phyloP scores from a whole-genome alignment of 1,139 yeast species.

The Barnettozyma hawaiiensis region DNA sequence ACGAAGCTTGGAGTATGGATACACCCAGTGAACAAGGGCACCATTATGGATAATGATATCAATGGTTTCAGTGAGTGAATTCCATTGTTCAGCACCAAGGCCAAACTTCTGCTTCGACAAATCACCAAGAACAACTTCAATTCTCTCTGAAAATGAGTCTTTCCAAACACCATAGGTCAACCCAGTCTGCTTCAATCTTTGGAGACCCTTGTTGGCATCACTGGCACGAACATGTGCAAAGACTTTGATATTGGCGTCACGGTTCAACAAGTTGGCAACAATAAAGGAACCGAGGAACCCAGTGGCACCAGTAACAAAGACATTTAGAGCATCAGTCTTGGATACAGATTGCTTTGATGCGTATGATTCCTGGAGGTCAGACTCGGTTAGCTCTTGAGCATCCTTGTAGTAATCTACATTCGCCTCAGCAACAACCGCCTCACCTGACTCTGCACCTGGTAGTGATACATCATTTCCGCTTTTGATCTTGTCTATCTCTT shows the following conservation, averaged over 20 bases:
- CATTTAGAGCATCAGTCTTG: constrained; percentile 42
- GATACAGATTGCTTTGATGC: constrained; percentile 33
- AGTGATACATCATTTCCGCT: constrained; percentile 27
- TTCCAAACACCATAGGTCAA: constrained; percentile 85
- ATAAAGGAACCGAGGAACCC: constrained; percentile 95
- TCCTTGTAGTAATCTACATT: constrained; percentile 64
- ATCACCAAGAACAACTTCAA: constrained; percentile 80
- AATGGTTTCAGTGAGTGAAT: constrained; percentile 45
- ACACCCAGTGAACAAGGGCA: constrained; percentile 98
- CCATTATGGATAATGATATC: constrained; percentile 94
- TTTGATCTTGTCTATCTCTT: constrained; percentile 55
- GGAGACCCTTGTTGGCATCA: constrained; percentile 59
- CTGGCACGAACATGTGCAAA: constrained; percentile 91
- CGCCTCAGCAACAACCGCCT: constrained; percentile 16
- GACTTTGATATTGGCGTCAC: constrained; percentile 48
- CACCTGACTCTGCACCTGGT: constrained; percentile 17
- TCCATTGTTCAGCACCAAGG: constrained; percentile 53
- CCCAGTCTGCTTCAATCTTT: constrained; percentile 73
- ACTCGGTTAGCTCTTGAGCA: constrained; percentile 52
- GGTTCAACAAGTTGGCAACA: constrained; percentile 63
- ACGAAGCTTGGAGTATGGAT: constrained; percentile 83
- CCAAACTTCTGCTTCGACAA: constrained; percentile 72
- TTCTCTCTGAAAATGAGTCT: constrained; percentile 47
- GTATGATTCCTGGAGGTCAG: constrained; percentile 41
- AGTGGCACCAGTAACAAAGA: constrained; percentile 91